A percentile compares a stretch with the other conserved stretches of the same genome.
These are phyloP conservation scores for Beauveria sp. DNA, from an alignment of 2,329 filamentous ascomycete species.

Conservation along the genomic window DNA sequence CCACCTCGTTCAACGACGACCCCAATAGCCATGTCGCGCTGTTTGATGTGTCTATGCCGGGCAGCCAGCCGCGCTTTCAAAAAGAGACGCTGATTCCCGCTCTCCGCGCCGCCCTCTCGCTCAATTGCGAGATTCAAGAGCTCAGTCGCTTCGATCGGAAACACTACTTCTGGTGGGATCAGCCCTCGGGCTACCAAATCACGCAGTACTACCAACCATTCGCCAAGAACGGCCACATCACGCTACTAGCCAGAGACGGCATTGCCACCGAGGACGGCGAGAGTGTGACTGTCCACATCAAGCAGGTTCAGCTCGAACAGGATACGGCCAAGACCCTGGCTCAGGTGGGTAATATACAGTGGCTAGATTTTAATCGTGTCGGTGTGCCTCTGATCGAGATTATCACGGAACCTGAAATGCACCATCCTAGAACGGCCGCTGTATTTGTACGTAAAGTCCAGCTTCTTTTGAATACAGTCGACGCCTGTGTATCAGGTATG, in stretches of 20 bases:
- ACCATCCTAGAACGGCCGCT: slow-evolving; percentile 78
- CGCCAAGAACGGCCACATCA: slow-evolving; percentile 63
- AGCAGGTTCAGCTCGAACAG: slow-evolving; percentile 95
- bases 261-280: slow-evolving; percentile 68
- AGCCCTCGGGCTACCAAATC: slow-evolving; percentile 93
- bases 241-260: slow-evolving; percentile 66
- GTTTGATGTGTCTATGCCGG: slow-evolving; percentile 86
- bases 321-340: slow-evolving; percentile 92
- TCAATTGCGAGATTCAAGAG: slow-evolving; percentile 70
- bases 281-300: slow-evolving; percentile 68
- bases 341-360: slow-evolving; percentile 62
- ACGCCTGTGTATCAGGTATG: slow-evolving; percentile 87
- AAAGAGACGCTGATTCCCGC: slow-evolving; percentile 76
- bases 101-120: slow-evolving; percentile 77
- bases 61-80: slow-evolving; percentile 82
- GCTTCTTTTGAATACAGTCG: slow-evolving; percentile 66
- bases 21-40: slow-evolving; percentile 83
- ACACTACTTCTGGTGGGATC: slow-evolving; percentile 99
- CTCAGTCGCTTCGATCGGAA: slow-evolving; percentile 88
- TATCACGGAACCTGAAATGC: slow-evolving; percentile 84
- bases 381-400: slow-evolving; percentile 90
- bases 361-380: slow-evolving; percentile 90
- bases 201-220: slow-evolving; percentile 85
- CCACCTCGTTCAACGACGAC: slow-evolving; percentile 54
- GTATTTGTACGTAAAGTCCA: slow-evolving; percentile 87